Evolutionary conservation across 345 rosid species (phyloP).

Genomic region (Lepidium aucheri): DNA sequence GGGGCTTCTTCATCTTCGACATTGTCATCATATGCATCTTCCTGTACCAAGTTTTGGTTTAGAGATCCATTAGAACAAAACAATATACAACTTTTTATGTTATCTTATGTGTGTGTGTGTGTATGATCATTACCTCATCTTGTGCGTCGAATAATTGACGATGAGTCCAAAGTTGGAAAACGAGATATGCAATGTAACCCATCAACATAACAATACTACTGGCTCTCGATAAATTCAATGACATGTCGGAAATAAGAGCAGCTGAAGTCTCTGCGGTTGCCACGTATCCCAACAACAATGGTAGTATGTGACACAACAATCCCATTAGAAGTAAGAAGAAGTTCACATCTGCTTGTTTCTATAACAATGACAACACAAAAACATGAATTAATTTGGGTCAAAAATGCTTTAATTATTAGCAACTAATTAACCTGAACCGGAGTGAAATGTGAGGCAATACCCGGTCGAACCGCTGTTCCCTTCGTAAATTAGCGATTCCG

Average conservation of each 20-base stretch:
- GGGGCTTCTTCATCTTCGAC: slow-evolving; percentile 51
- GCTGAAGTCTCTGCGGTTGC: slow-evolving; percentile 15
- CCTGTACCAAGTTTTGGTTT: slow-evolving; percentile 12
- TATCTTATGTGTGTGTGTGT: not conserved
- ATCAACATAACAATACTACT: slow-evolving; percentile 76
- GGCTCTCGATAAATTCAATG: slow-evolving; percentile 61
- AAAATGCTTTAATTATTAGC: not conserved
- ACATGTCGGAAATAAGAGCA: slow-evolving; percentile 19
- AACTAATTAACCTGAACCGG: no score
- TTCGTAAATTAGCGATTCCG: slow-evolving; percentile 66
- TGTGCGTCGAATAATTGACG: slow-evolving; percentile 32
- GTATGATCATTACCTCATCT: slow-evolving; percentile 18
- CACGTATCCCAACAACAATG: slow-evolving; percentile 56
- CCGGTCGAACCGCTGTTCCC: slow-evolving; percentile 74
- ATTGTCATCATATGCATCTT: slow-evolving; percentile 39
- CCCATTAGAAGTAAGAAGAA: slow-evolving; percentile 72
- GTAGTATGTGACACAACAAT: slow-evolving; percentile 68
- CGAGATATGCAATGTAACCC: slow-evolving; percentile 61
- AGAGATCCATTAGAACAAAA: not conserved
- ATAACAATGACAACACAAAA: slow-evolving; percentile 9
- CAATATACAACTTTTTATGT: not conserved
- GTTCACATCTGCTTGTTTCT: slow-evolving; percentile 96
- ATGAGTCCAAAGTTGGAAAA: slow-evolving; percentile 88
- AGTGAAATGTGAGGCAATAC: slow-evolving; percentile 30
- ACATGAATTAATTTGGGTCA: not conserved